Percentiles rank a stretch among this genome's conserved stretches.
Evolutionary conservation across 345 rosid species (phyloP).

Genomic region (Abelmoschus esculentus): DNA sequence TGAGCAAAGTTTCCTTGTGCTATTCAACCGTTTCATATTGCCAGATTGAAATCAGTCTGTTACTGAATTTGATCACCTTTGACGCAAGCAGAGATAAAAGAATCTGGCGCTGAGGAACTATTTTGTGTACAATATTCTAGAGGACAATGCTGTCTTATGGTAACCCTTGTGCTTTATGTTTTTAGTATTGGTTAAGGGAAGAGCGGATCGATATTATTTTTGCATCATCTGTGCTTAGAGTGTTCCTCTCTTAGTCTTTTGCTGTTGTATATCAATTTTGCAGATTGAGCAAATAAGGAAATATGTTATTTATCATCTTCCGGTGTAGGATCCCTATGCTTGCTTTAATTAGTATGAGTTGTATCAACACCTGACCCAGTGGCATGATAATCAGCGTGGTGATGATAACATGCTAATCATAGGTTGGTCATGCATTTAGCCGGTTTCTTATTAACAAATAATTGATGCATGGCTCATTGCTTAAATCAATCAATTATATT

Average conservation of each 20-base stretch:
- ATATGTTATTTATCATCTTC: not conserved
- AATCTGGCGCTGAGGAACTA: conserved; percentile 1
- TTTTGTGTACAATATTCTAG: not conserved
- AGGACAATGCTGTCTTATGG: not conserved
- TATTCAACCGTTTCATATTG: conserved; percentile 75
- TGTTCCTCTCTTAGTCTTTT: not conserved
- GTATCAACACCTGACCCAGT: not conserved
- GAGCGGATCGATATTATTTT: no score
- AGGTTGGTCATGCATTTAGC: not conserved
- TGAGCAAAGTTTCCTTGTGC: conserved; percentile 81
- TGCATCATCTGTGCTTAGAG: not conserved
- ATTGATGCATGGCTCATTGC: not conserved
- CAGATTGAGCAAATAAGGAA: not conserved
- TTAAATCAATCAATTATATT: not conserved
- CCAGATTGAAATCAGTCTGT: conserved; percentile 40
- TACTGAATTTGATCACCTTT: not conserved
- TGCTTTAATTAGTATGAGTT: not conserved
- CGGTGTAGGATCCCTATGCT: no score
- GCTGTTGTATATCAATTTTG: conserved; percentile 21
- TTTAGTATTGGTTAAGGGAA: not conserved
- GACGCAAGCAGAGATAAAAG: conserved; percentile 5
- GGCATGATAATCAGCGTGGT: not conserved
- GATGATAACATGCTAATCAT: not conserved
- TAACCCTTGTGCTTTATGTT: not conserved
- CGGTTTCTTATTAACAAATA: not conserved